Conservation (phyloP, 2,329 filamentous ascomycete genomes). For the Sporothrix sp. region DNA sequence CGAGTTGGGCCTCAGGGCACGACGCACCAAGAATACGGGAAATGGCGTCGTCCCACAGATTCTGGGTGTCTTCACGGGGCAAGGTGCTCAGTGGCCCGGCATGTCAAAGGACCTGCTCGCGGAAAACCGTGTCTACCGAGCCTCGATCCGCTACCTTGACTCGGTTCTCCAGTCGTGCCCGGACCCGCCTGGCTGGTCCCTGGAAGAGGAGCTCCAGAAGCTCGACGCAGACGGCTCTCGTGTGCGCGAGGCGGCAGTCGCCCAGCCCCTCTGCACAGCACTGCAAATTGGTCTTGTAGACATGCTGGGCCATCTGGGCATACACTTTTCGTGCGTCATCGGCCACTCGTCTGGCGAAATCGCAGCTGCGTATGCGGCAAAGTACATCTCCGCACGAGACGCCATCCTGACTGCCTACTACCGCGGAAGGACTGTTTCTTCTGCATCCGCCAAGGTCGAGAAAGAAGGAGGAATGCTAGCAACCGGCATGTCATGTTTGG, state of each 20-base stretch:
- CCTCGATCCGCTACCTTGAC: constrained; percentile 28
- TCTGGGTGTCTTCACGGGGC: constrained; percentile 19
- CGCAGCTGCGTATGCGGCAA: constrained; percentile 24
- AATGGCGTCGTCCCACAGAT: background rate
- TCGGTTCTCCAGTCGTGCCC: constrained; percentile 20
- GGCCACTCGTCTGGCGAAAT: constrained; percentile 31
- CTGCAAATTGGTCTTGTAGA: constrained; percentile 25
- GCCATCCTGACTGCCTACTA: constrained; percentile 19
- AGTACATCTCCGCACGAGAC: constrained; percentile 16
- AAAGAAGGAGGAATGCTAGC: constrained; percentile 31
- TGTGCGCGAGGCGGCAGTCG: constrained; percentile 13
- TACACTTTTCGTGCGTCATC: constrained; percentile 21
- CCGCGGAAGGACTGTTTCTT: constrained; percentile 14
- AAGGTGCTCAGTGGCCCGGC: constrained; percentile 20
- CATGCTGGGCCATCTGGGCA: constrained; percentile 20
- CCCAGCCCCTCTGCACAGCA: constrained; percentile 25
- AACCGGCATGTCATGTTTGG: constrained; percentile 27
- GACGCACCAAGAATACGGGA: background rate
- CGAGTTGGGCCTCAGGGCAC: constrained; percentile 4
- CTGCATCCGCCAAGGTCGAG: background rate
- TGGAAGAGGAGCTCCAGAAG: constrained; percentile 9
- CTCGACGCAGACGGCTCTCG: constrained; percentile 1
- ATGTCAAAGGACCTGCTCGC: constrained; percentile 12
- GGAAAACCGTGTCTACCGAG: constrained; percentile 17
- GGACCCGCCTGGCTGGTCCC: constrained; percentile 5